These are phyloP conservation scores for Ceratocystiopsis brevicomis DNA, from an alignment of 2,329 filamentous ascomycete species.

Conservation along the genomic window DNA sequence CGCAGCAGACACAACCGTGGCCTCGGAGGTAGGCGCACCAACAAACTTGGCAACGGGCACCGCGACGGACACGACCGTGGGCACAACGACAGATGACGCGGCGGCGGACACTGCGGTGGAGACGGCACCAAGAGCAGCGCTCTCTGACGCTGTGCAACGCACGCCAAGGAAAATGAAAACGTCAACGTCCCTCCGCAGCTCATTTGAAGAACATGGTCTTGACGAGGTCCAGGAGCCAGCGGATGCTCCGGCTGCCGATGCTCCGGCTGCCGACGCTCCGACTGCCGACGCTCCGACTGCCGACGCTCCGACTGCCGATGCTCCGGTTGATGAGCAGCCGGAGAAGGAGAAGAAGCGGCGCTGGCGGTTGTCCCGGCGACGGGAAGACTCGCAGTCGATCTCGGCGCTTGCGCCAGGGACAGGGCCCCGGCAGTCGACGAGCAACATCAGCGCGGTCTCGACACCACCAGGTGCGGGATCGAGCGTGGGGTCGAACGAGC, in stretches of 20 bases:
- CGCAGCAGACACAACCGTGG: slow-evolving; percentile 6
- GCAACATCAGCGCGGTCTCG: slow-evolving; percentile 4
- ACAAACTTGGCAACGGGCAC: no score
- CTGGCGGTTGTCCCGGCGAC: no score
- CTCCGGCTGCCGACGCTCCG: not conserved
- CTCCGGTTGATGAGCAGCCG: no score
- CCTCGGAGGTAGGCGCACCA: no score
- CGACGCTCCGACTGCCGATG: not conserved
- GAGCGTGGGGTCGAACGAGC: slow-evolving; percentile 39
- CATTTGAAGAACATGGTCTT: slow-evolving; percentile 58
- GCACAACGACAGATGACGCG: slow-evolving; percentile 9
- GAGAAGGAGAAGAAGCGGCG: no score
- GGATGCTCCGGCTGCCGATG: not conserved
- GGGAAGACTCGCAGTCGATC: no score
- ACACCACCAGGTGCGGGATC: slow-evolving; percentile 21
- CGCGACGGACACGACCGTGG: not conserved
- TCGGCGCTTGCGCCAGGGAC: no score
- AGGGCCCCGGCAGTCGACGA: not conserved
- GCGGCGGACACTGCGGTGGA: no score
- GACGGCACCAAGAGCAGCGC: no score
- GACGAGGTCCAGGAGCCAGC: slow-evolving; percentile 49
- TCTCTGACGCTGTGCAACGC: slow-evolving; percentile 18
- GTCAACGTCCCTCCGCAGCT: slow-evolving; percentile 57
- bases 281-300: not conserved
- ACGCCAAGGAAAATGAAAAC: slow-evolving; percentile 50